Evolutionary conservation across 192 early-diverging fungal species (phyloP), one percentile per base, ranked within the genome.

Genomic region (Coemansia sp.): DNA sequence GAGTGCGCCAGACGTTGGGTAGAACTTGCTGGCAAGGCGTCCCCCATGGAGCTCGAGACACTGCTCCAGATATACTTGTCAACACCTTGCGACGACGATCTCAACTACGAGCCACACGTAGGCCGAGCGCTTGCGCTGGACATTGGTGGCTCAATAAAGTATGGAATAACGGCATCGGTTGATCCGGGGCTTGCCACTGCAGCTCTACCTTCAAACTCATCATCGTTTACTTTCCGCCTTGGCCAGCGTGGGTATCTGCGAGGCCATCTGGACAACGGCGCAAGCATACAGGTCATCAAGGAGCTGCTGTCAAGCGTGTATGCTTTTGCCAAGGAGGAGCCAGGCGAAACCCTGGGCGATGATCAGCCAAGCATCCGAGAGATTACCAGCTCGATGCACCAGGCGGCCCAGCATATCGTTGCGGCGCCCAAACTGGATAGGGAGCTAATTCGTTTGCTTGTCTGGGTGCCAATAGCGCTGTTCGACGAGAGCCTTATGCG

Each of bases 401-500:
- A 75, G 17, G 77, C 74, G 5, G 69, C 77, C 11, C 76, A 77
- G 38, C 61, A 48, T 13, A 58, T 76, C 5, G 58, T 74, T 12
- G 68, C 70, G 7, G 65, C 67, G 40, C 44, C 53, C 25, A 37
- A 49, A 1, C 20, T 70, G 2, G 80, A 77, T 64, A 71, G 72
- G 41, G 81, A 97, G 53, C 75, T 97, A 13, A 75, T 96, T 40
- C 86, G 89, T 44, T 86, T 93, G 58, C 72, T 97, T 39, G 94
- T 94, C 38, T 93, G 91, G 88, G 92, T 94, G 62, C 95, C 96
- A 6, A 81, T 96, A 19, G 77, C 87, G 16, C 53, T 94, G 58
- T 98, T 97, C 61, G 88, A 88, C 38, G 86, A 90, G 13, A 85
- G 88, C 45, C 85, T 90, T 41, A 85, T 99, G 85, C 90, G 93